Evolutionary conservation across 139 green algal genomes (phyloP).

Genomic region (Chlorella sp.): DNA sequence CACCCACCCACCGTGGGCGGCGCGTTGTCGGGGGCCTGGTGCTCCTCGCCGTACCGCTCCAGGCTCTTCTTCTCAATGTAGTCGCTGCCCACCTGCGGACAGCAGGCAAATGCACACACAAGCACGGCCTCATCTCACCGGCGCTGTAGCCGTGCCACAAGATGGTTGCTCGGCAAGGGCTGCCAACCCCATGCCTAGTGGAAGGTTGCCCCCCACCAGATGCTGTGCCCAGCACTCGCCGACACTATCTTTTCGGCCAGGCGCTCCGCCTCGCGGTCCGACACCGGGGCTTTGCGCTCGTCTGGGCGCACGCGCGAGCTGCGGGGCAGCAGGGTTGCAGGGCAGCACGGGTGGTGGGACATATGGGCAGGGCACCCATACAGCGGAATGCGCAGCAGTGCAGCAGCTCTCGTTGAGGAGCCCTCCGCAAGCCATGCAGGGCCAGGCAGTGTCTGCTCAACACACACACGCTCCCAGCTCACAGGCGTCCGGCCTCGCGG

Average conservation of each 20-base stretch:
- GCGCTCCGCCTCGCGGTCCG: conserved; percentile 8
- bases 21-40: conserved; percentile 4
- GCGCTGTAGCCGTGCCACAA: too few relatives aligned
- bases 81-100: conserved; percentile 3
- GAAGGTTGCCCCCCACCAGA: too few relatives aligned
- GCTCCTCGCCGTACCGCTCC: not conserved
- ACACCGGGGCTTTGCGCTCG: not conserved
- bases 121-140: too few relatives aligned
- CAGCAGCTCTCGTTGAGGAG: too few relatives aligned
- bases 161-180: too few relatives aligned
- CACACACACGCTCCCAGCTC: not conserved
- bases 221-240: not conserved
- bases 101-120: too few relatives aligned
- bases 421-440: too few relatives aligned
- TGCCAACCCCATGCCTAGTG: too few relatives aligned
- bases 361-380: too few relatives aligned
- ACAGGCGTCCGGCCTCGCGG: conserved; percentile 1
- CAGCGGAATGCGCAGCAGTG: too few relatives aligned
- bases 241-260: conserved; percentile 30
- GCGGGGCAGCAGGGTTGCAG: not conserved
- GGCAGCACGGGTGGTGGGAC: not conserved
- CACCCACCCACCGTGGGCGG: not conserved
- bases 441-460: too few relatives aligned
- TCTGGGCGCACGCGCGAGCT: not conserved
- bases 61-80: conserved; percentile 30